phyloP scores from a whole-genome alignment of 2,329 filamentous ascomycete species.

The Myriosclerotinia duriaeana region DNA sequence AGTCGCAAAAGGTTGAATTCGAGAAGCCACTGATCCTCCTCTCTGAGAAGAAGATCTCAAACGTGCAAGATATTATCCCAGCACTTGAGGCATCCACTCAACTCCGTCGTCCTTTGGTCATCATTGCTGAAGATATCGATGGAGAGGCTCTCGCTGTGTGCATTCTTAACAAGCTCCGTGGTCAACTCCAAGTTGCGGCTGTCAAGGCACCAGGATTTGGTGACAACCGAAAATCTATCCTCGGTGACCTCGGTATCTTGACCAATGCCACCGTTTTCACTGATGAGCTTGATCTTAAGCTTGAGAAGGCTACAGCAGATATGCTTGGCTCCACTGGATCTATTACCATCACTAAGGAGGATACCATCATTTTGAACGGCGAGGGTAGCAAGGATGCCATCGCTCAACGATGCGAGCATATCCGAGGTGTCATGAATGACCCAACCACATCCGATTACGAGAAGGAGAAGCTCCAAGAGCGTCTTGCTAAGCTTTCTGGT shows the following conservation, averaged over 20 bases:
- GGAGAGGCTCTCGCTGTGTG: slow-evolving; percentile 97
- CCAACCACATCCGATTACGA: slow-evolving; percentile 96
- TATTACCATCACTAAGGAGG: slow-evolving; percentile 99
- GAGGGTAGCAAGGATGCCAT: slow-evolving; percentile 94
- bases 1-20: slow-evolving; percentile 98
- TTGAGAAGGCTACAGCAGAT: slow-evolving; percentile 94
- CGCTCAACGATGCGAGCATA: slow-evolving; percentile 96
- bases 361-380: slow-evolving; percentile 97
- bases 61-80: slow-evolving; percentile 97
- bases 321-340: slow-evolving; percentile 96
- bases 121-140: slow-evolving; percentile 99
- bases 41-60: slow-evolving; percentile 99
- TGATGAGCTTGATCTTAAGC: slow-evolving; percentile 97
- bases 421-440: slow-evolving; percentile 93
- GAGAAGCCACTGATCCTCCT: slow-evolving; percentile 99
- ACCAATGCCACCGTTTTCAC: slow-evolving; percentile 98
- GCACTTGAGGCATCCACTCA: slow-evolving; percentile 96
- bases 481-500: slow-evolving; percentile 97
- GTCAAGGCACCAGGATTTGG: slow-evolving; percentile 99
- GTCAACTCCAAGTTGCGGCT: slow-evolving; percentile 95
- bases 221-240: slow-evolving; percentile 99
- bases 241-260: slow-evolving; percentile 91
- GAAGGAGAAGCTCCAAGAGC: slow-evolving; percentile 99
- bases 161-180: slow-evolving; percentile 99
- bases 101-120: slow-evolving; percentile 90